A percentile compares a stretch with the other conserved stretches of the same genome.
phyloP scores from a whole-genome alignment of 495 filamentous ascomycete species.

The Lasiosphaeria ovina region DNA sequence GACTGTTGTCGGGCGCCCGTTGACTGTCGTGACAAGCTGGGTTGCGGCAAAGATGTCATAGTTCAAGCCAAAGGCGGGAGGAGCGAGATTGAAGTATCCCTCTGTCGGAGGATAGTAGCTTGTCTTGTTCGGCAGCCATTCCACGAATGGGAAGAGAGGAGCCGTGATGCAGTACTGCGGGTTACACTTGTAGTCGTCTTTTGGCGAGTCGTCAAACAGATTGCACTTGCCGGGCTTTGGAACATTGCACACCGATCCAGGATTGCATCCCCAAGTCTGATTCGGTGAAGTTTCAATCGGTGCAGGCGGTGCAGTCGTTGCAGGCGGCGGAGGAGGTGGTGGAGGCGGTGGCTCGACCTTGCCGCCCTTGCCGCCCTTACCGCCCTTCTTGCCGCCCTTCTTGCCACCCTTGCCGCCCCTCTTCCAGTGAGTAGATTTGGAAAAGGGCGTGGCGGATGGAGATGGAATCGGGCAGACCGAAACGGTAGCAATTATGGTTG shows the following conservation, averaged over 20 bases:
- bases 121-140: conserved; percentile 45
- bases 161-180: conserved; percentile 53
- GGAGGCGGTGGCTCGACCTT: conserved; percentile 4
- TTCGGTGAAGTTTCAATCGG: conserved; percentile 22
- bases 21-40: conserved; percentile 18
- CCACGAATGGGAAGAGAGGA: conserved; percentile 37
- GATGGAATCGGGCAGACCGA: conserved; percentile 33
- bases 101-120: conserved; percentile 50
- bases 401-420: too few species aligned
- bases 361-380: too few species aligned
- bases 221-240: conserved; percentile 51
- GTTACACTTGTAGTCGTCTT: conserved; percentile 51
- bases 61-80: conserved; percentile 59
- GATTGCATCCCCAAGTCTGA: conserved; percentile 58
- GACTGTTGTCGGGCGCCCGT: conserved; percentile 31
- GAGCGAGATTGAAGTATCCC: conserved; percentile 65
- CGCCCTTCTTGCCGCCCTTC: too few species aligned
- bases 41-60: conserved; percentile 56
- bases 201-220: conserved; percentile 54
- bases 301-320: background rate
- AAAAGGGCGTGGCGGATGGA: too few species aligned
- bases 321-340: conserved; percentile 16
- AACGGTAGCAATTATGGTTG: conserved; percentile 28
- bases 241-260: conserved; percentile 59
- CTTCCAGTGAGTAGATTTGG: too few species aligned